These are phyloP conservation scores for Aspergillus carlsbadensis DNA, from an alignment of 495 filamentous ascomycete genomes.

Conservation along the genomic window DNA sequence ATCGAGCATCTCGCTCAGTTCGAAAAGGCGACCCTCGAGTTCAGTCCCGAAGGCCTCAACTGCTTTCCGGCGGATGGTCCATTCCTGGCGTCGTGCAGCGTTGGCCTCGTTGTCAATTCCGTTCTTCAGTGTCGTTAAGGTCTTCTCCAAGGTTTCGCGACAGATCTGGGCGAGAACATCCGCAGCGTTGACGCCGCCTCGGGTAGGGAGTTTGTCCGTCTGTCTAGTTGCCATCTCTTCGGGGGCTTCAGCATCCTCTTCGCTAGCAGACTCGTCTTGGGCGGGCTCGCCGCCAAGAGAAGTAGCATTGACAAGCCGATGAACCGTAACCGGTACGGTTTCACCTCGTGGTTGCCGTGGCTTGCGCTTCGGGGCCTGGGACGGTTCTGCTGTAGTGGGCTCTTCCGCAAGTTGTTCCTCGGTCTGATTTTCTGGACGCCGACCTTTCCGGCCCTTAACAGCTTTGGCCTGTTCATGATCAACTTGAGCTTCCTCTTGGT, in stretches of 20 bases:
- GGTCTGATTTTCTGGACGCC: conserved; percentile 17
- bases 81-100: conserved; percentile 46
- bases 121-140: conserved; percentile 37
- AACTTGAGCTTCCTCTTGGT: conserved; percentile 1
- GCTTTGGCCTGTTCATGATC: conserved; percentile 12
- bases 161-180: conserved; percentile 71
- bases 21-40: conserved; percentile 61
- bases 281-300: conserved; percentile 25
- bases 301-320: conserved; percentile 40
- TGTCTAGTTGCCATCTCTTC: conserved; percentile 34
- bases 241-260: conserved; percentile 32
- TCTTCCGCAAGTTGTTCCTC: conserved; percentile 18
- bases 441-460: conserved; percentile 19
- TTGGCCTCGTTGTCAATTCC: conserved; percentile 40
- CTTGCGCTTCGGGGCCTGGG: conserved; percentile 19
- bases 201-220: conserved; percentile 45
- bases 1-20: conserved; percentile 54
- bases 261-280: conserved; percentile 22
- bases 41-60: conserved; percentile 70
- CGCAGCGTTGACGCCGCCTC: conserved; percentile 65
- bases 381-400: conserved; percentile 20
- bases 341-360: conserved; percentile 38
- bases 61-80: conserved; percentile 58
- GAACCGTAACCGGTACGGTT: conserved; percentile 45
- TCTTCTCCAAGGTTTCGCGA: conserved; percentile 62